phyloP scores from a whole-genome alignment of 192 early-diverging fungal genomes.

The Backusella luteola region DNA sequence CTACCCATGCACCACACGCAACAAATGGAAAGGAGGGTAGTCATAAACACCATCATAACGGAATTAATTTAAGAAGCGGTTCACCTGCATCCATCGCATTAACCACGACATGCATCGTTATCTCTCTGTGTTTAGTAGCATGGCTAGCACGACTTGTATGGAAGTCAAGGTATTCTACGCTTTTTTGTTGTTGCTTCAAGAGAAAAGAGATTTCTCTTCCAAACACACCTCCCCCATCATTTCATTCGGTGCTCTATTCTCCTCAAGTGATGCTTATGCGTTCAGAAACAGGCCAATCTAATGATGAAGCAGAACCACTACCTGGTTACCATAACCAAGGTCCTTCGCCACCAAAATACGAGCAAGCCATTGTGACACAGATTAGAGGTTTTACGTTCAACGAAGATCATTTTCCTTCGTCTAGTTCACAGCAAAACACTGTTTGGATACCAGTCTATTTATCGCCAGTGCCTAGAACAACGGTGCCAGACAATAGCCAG shows the following conservation, averaged over 20 bases:
- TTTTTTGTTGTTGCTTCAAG: not conserved
- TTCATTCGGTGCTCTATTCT: not conserved
- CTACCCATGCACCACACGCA: not conserved
- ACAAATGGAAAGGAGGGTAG: not conserved
- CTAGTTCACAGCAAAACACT: not conserved
- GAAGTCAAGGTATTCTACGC: not conserved
- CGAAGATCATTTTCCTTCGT: not conserved
- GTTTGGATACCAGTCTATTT: not conserved
- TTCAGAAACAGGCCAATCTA: not conserved
- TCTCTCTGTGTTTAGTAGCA: not conserved
- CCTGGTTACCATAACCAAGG: constrained; percentile 15
- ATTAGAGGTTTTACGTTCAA: constrained; percentile 13
- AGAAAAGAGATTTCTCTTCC: not conserved
- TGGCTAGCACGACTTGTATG: not conserved
- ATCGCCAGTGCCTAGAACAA: not conserved
- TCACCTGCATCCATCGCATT: constrained; percentile 6
- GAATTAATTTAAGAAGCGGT: not conserved
- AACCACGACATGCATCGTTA: not conserved
- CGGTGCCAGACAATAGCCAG: not conserved
- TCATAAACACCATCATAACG: not conserved
- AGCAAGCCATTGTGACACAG: constrained; percentile 22
- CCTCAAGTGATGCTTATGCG: constrained; percentile 2
- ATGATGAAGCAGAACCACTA: not conserved
- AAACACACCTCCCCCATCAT: not conserved
- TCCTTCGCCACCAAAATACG: constrained; percentile 24